Conservation (phyloP, 768 basidiomycete species). For the Guyanaporus albipodus region DNA sequence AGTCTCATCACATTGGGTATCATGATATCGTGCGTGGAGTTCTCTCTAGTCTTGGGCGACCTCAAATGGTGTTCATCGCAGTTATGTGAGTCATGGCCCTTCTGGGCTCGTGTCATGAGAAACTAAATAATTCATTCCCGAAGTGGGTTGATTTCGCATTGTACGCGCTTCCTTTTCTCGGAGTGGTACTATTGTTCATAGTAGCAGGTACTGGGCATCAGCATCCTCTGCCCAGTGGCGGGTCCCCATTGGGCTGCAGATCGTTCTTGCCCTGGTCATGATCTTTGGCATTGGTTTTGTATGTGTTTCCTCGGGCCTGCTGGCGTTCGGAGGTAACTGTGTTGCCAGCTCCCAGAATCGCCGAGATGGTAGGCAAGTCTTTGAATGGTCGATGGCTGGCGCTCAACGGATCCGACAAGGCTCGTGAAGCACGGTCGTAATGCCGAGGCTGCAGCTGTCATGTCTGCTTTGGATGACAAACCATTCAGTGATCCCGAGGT, state of each 20-base stretch:
- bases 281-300: slow-evolving; percentile 43
- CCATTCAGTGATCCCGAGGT: slow-evolving; percentile 44
- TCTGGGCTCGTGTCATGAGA: not conserved
- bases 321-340: not conserved
- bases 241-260: slow-evolving; percentile 59
- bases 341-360: slow-evolving; percentile 50
- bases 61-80: slow-evolving; percentile 2
- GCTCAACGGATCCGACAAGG: slow-evolving; percentile 30
- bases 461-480: slow-evolving; percentile 58
- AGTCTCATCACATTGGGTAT: slow-evolving; percentile 61
- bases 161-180: slow-evolving; percentile 31
- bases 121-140: slow-evolving; percentile 2
- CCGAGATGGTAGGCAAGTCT: slow-evolving; percentile 47
- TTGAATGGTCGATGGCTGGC: not conserved
- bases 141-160: slow-evolving; percentile 65
- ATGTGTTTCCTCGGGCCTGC: slow-evolving; percentile 23
- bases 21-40: slow-evolving; percentile 50
- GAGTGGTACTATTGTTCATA: not conserved
- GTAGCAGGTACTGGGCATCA: slow-evolving; percentile 45
- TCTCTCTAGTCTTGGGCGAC: not conserved
- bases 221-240: slow-evolving; percentile 57
- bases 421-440: slow-evolving; percentile 51
- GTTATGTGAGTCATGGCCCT: slow-evolving; percentile 19
- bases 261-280: slow-evolving; percentile 52
- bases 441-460: slow-evolving; percentile 55